A percentile compares a stretch with the other conserved stretches of the same genome.
phyloP scores from a whole-genome alignment of 257 asterid species.

The Gentiana dahurica region DNA sequence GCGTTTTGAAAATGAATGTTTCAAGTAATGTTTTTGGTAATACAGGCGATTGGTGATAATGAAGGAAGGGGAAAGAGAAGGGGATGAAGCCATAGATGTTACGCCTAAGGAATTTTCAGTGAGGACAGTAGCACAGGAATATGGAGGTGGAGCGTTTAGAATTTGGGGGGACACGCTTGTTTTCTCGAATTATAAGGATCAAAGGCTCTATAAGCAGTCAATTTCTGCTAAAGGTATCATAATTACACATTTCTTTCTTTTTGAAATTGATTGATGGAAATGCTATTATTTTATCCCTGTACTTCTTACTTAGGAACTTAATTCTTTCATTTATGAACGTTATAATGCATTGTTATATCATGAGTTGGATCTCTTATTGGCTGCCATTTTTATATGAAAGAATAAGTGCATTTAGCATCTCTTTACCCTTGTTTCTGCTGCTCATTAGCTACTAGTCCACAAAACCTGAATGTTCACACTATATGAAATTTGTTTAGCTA shows the following conservation, averaged over 20 bases:
- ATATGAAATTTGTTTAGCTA: neutral
- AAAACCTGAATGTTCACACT: neutral
- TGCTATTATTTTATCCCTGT: neutral
- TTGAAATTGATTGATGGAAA: neutral
- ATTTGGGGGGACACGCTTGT: constrained; percentile 49
- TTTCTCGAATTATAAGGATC: constrained; percentile 90
- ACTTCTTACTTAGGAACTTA: neutral
- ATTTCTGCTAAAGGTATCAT: constrained; percentile 45
- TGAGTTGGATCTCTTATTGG: no score
- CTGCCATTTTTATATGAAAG: neutral
- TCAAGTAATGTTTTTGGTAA: constrained; percentile 10
- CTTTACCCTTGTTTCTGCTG: neutral
- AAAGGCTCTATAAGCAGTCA: constrained; percentile 68
- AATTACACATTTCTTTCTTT: constrained; percentile 6
- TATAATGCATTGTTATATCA: no score
- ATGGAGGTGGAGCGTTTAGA: constrained; percentile 86
- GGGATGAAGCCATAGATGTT: constrained; percentile 47
- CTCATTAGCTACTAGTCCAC: neutral
- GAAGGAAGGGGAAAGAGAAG: constrained; percentile 50
- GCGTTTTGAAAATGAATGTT: neutral
- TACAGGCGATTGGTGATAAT: constrained; percentile 78
- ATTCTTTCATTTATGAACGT: no score
- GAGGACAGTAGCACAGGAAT: constrained; percentile 84
- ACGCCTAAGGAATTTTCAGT: constrained; percentile 74
- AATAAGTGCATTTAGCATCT: neutral